phyloP scores from a whole-genome alignment of 768 basidiomycete genomes.

The Lyophyllum atratum region DNA sequence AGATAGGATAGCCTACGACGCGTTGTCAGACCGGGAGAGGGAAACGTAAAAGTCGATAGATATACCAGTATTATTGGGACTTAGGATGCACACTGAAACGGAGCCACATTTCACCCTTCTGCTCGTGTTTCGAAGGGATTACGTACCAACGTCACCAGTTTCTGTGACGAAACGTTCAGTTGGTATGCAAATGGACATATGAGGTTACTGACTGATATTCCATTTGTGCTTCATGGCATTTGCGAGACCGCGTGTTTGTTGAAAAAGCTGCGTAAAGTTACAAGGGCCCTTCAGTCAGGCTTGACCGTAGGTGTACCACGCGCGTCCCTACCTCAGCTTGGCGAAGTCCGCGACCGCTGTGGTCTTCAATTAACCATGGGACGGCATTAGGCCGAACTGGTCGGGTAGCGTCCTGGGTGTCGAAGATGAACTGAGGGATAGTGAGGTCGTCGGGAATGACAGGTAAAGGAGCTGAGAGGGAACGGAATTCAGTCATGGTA shows the following conservation, averaged over 20 bases:
- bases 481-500: slow-evolving; percentile 38
- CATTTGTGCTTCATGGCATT: slow-evolving; percentile 52
- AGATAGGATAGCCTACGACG: slow-evolving; percentile 52
- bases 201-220: slow-evolving; percentile 41
- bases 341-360: slow-evolving; percentile 43
- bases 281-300: neutral
- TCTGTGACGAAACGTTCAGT: slow-evolving; percentile 31
- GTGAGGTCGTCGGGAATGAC: slow-evolving; percentile 63
- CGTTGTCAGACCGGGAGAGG: neutral
- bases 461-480: slow-evolving; percentile 32
- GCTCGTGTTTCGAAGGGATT: neutral
- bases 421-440: slow-evolving; percentile 68
- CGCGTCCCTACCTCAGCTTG: slow-evolving; percentile 46
- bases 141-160: slow-evolving; percentile 53
- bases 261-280: slow-evolving; percentile 29
- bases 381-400: slow-evolving; percentile 45
- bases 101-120: neutral
- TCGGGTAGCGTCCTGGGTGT: slow-evolving; percentile 38
- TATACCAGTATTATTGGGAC: slow-evolving; percentile 65
- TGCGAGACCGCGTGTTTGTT: slow-evolving; percentile 52
- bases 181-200: neutral
- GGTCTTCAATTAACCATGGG: slow-evolving; percentile 65
- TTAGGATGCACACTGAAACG: slow-evolving; percentile 57
- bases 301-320: neutral
- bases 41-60: neutral